Evolutionary conservation across 768 basidiomycete genomes (phyloP).

Genomic region (Amanita rimosa): DNA sequence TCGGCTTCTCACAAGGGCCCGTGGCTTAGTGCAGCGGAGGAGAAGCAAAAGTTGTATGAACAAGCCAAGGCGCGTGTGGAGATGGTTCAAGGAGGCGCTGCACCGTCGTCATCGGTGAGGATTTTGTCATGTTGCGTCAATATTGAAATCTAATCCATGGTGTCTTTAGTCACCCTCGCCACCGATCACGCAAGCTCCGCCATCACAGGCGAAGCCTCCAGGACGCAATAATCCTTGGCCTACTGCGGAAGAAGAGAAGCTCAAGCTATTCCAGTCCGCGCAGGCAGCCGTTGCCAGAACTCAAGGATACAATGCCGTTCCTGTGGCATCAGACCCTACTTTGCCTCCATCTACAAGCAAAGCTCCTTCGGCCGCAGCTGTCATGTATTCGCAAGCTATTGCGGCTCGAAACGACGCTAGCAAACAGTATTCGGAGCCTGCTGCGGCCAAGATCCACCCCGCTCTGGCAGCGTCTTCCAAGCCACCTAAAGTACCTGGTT

Average conservation of each 20-base stretch:
- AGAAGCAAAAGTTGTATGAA: constrained; percentile 59
- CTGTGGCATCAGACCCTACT: constrained; percentile 12
- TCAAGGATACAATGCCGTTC: constrained; percentile 27
- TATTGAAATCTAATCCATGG: neutral
- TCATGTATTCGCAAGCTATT: constrained; percentile 22
- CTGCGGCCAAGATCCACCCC: neutral
- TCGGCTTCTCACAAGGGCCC: constrained; percentile 1
- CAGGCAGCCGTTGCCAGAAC: constrained; percentile 52
- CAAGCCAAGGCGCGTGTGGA: constrained; percentile 50
- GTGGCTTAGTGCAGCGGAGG: constrained; percentile 52
- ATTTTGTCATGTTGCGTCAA: neutral
- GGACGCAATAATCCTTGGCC: constrained; percentile 31
- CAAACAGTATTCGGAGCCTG: constrained; percentile 9
- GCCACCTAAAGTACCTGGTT: constrained; percentile 26
- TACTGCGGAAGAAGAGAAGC: constrained; percentile 70
- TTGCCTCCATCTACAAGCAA: constrained; percentile 12
- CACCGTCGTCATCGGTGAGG: constrained; percentile 22
- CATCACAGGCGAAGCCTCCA: constrained; percentile 9
- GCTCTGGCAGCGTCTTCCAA: neutral
- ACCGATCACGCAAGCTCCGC: constrained; percentile 11
- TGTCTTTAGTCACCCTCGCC: constrained; percentile 7
- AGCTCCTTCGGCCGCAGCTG: constrained; percentile 13
- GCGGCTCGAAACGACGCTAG: constrained; percentile 17
- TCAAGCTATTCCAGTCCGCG: constrained; percentile 55
- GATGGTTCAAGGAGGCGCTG: constrained; percentile 34